Conservation (phyloP, 495 filamentous ascomycete species). For the Extremus antarcticus region DNA sequence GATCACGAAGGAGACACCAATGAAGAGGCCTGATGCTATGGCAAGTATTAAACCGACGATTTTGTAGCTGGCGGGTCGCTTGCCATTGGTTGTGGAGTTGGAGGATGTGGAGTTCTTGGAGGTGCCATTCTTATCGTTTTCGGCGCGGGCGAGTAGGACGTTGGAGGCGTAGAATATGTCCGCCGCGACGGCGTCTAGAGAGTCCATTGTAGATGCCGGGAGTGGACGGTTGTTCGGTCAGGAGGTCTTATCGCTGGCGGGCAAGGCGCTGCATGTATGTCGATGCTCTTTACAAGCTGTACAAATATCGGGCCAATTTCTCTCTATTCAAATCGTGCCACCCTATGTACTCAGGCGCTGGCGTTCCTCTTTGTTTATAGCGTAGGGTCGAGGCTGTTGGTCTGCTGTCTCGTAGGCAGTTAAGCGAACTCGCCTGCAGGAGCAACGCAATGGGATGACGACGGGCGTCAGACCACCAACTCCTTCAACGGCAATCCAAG, state of each 20-base stretch:
- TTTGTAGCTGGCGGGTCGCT: conserved; percentile 61
- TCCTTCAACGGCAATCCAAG: background rate
- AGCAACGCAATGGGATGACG: background rate
- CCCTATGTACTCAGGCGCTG: too few relatives aligned
- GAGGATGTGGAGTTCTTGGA: conserved; percentile 13
- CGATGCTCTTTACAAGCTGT: background rate
- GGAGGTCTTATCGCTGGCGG: background rate
- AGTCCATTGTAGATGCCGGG: conserved; percentile 2
- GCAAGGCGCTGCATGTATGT: background rate
- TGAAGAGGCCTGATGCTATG: conserved; percentile 82
- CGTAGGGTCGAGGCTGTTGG: too few relatives aligned
- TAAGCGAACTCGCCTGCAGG: background rate
- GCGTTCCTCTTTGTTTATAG: too few relatives aligned
- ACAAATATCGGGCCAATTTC: background rate
- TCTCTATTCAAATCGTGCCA: background rate
- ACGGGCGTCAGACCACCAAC: too few relatives aligned
- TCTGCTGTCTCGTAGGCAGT: too few relatives aligned
- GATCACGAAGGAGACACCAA: conserved; percentile 88
- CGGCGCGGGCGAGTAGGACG: conserved; percentile 10
- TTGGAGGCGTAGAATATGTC: conserved; percentile 7
- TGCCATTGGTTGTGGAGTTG: conserved; percentile 14
- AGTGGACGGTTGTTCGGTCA: background rate
- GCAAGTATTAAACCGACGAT: conserved; percentile 79
- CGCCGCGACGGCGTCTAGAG: conserved; percentile 1
- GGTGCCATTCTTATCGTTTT: background rate